Conservation (phyloP, 140 eudicot species). For the Stevia rebaudiana region DNA sequence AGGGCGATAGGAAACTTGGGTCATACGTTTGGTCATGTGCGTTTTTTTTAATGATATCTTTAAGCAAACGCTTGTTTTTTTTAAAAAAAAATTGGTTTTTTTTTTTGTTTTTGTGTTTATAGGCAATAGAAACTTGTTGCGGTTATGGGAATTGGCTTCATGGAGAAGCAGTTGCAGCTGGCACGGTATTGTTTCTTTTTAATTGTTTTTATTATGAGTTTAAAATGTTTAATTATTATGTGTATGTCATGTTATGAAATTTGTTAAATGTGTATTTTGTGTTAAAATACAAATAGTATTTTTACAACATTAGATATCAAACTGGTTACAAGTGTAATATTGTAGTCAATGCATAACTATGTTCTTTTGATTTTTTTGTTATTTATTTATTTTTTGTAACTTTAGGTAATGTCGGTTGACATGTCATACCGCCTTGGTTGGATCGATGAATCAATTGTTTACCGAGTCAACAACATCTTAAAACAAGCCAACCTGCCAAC, state of each 20-base stretch:
- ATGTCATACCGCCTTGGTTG: constrained; percentile 95
- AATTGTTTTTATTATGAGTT: background rate
- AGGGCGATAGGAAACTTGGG: constrained; percentile 93
- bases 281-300: no score
- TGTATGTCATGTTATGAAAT: no score
- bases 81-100: background rate
- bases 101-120: constrained; percentile 13
- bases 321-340: no score
- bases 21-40: constrained; percentile 95
- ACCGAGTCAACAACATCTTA: constrained; percentile 54
- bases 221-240: no score
- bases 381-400: background rate
- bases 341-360: no score
- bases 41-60: constrained; percentile 17
- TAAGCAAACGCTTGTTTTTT: background rate
- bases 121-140: constrained; percentile 89
- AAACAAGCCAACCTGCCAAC: constrained; percentile 75
- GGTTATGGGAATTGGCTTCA: constrained; percentile 98
- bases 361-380: constrained; percentile 13
- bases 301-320: no score
- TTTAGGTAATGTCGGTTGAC: constrained; percentile 93
- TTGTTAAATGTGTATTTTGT: no score
- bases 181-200: constrained; percentile 49
- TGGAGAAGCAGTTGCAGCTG: constrained; percentile 98
- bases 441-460: constrained; percentile 72